These are phyloP conservation scores for Zangia roseola DNA, from an alignment of 768 basidiomycete species.

Conservation along the genomic window DNA sequence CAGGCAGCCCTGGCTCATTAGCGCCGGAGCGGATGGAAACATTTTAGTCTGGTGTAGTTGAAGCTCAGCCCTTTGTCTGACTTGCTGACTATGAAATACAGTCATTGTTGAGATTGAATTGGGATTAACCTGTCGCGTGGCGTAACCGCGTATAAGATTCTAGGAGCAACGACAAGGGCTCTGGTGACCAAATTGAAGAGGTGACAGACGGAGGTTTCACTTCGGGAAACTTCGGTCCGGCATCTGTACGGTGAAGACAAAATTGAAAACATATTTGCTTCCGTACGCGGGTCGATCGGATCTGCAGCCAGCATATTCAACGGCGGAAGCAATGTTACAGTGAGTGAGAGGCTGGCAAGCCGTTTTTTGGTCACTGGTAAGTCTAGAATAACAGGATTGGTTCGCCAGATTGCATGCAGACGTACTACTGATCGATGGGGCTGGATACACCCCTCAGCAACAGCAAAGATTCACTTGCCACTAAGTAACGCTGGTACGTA, in stretches of 20 bases:
- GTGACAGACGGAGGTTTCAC: not conserved
- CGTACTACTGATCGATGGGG: not conserved
- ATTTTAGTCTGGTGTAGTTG: conserved; percentile 87
- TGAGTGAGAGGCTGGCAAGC: not conserved
- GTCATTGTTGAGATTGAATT: conserved; percentile 25
- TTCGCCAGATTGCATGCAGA: conserved; percentile 1
- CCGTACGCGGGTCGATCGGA: conserved; percentile 3
- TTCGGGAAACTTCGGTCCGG: not conserved
- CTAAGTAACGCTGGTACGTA: conserved; percentile 14
- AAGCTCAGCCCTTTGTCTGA: conserved; percentile 32
- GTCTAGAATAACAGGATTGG: not conserved
- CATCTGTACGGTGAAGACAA: too few relatives aligned
- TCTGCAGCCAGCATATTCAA: not conserved
- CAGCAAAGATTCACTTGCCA: not conserved
- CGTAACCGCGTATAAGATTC: conserved; percentile 16
- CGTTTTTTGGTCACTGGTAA: not conserved
- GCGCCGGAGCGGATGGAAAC: conserved; percentile 89
- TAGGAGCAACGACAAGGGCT: conserved; percentile 8
- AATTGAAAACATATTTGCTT: conserved; percentile 9
- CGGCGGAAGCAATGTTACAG: not conserved
- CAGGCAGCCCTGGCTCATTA: conserved; percentile 89
- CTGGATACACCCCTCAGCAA: not conserved
- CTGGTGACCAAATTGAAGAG: not conserved
- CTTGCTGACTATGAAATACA: conserved; percentile 23
- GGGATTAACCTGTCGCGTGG: conserved; percentile 9